Evolutionary conservation across 345 rosid genomes (phyloP), one percentile per base, ranked within the genome.

Genomic region (Populus euphratica): DNA sequence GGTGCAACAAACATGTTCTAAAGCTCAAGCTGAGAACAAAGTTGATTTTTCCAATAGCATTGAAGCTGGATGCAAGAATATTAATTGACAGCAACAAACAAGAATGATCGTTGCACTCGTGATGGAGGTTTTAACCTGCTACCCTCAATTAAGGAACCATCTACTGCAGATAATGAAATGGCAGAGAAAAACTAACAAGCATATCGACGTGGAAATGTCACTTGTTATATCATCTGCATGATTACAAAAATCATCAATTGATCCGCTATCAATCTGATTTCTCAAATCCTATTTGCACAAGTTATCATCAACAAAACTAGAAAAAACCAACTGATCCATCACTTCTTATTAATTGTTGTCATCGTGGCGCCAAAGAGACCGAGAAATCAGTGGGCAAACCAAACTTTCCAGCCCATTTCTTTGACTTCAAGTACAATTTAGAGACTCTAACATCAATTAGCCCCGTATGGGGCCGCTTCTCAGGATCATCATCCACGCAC

Each of bases 341-440:
- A 18, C 12, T 23, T 13, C 8, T 6, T 56, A 20, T 43, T 23
- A 2, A 13, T 9, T 13, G 38, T 1, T 16, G 36, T 82, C 79
- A 82, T 33, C 84, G 25, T 43, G 84, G 84, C 2, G 78, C 84
- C 75, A 78, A 16, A 2, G 84, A 74, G 59, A 75, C 81, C 14
- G 84, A 82, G 81, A 82, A 78, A 54, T 82, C 84, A 39, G 50
- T 78, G 0, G 84, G 84, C 81, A 82, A 3, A 23, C 75, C 76
- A 25, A 82, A 27, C 38, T 50, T 78, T 23, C 70, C 70, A 33
- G 84, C 79, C 81, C 81, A 82, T 54, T 74, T 78, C 75, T 68
- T 78, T 1, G 84, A 82, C 16, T 82, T 79, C 79, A 82, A 70
- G 41, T 78, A 82, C 81, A 78, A 64, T 66, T 78, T 78, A 4